Conservation (phyloP, 371 early-diverging fungal species). For the Mortierella sp. region DNA sequence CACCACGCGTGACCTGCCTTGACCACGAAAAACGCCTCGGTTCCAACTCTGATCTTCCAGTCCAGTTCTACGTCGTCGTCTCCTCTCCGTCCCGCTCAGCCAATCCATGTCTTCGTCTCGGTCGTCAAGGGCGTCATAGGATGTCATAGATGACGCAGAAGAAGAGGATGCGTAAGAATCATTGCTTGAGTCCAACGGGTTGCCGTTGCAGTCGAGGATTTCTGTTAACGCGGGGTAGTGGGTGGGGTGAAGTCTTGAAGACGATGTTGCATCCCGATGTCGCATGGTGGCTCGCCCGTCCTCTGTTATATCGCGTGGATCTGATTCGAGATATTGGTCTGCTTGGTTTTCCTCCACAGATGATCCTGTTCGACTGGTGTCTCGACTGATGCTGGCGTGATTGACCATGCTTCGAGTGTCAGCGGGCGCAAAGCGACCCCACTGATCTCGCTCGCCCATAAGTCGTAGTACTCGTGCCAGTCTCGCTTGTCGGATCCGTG, state of each 20-base stretch:
- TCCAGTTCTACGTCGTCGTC: slow-evolving; percentile 10
- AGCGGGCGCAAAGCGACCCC: slow-evolving; percentile 17
- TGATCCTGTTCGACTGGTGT: slow-evolving; percentile 37
- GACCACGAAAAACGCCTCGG: slow-evolving; percentile 20
- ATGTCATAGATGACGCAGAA: slow-evolving; percentile 30
- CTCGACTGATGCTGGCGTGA: slow-evolving; percentile 42
- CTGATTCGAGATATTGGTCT: slow-evolving; percentile 21
- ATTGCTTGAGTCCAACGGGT: slow-evolving; percentile 38
- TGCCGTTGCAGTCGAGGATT: slow-evolving; percentile 47
- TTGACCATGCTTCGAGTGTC: slow-evolving; percentile 47
- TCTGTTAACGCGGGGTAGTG: slow-evolving; percentile 30
- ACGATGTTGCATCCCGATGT: slow-evolving; percentile 6
- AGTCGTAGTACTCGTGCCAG: slow-evolving; percentile 32
- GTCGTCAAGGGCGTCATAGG: slow-evolving; percentile 23
- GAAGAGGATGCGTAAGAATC: slow-evolving; percentile 24
- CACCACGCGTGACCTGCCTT: slow-evolving; percentile 36
- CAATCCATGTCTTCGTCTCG: slow-evolving; percentile 23
- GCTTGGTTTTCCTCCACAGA: slow-evolving; percentile 27
- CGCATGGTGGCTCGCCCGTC: slow-evolving; percentile 2
- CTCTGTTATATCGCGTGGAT: slow-evolving; percentile 1
- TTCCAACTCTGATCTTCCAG: slow-evolving; percentile 11
- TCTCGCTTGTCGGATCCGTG: slow-evolving; percentile 40
- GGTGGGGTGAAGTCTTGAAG: not conserved
- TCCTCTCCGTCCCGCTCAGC: slow-evolving; percentile 8
- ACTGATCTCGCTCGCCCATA: slow-evolving; percentile 29